A percentile compares a stretch with the other conserved stretches of the same genome.
Evolutionary conservation across 768 basidiomycete species (phyloP).

Genomic region (Amanita rubescens): DNA sequence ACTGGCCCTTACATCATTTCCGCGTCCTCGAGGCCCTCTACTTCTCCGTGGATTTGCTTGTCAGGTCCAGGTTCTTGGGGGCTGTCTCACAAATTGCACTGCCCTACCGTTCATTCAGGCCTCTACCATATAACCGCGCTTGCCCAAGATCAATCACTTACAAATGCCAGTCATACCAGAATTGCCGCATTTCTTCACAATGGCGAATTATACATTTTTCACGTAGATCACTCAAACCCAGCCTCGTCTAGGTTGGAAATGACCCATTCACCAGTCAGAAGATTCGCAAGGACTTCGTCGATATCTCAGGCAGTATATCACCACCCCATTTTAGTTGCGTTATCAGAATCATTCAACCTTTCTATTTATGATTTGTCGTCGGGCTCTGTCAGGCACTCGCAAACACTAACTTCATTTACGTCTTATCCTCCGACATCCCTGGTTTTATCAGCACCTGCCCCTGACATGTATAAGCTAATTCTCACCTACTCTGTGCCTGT

Average conservation of each 20-base stretch:
- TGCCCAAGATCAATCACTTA: constrained; percentile 69
- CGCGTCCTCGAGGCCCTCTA: constrained; percentile 37
- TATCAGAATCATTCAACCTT: constrained; percentile 60
- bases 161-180: constrained; percentile 33
- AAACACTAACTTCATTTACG: constrained; percentile 70
- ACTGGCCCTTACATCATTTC: constrained; percentile 54
- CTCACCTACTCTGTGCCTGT: constrained; percentile 71
- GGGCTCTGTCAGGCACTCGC: constrained; percentile 43
- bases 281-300: constrained; percentile 32
- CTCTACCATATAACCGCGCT: constrained; percentile 50
- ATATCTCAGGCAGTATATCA: constrained; percentile 68
- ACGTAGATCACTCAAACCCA: constrained; percentile 39
- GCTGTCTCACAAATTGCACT: constrained; percentile 33
- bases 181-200: constrained; percentile 59
- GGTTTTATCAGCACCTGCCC: constrained; percentile 60
- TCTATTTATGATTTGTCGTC: constrained; percentile 65
- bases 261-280: constrained; percentile 39
- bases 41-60: constrained; percentile 30
- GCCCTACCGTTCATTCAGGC: constrained; percentile 27
- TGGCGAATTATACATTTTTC: constrained; percentile 59
- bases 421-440: constrained; percentile 75
- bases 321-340: constrained; percentile 67
- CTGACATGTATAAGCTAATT: constrained; percentile 60
- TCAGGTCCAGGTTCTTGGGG: constrained; percentile 26
- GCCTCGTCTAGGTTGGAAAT: constrained; percentile 35